These are phyloP conservation scores for Taiwanofungus camphoratus DNA, from an alignment of 1,284 basidiomycete genomes.

Conservation along the genomic window DNA sequence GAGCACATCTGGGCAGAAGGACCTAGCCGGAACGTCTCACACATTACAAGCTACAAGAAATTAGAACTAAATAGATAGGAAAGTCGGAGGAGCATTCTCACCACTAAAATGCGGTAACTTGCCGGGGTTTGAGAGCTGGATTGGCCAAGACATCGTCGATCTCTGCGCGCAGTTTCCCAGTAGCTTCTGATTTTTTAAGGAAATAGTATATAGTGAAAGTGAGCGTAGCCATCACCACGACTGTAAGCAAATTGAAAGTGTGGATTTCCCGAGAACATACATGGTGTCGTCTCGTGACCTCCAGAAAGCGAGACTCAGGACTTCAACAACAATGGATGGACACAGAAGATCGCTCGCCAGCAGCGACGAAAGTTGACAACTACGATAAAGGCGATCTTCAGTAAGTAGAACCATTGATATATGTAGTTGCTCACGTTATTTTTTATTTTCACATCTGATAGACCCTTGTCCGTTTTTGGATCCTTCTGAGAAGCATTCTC, in stretches of 20 bases:
- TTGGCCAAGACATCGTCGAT: constrained; percentile 38
- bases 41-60: constrained; percentile 33
- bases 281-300: constrained; percentile 47
- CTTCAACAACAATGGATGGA: neutral
- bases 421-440: constrained; percentile 32
- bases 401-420: neutral
- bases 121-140: constrained; percentile 33
- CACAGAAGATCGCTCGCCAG: constrained; percentile 26
- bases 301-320: neutral
- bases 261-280: constrained; percentile 11
- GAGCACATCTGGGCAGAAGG: constrained; percentile 36
- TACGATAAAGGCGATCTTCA: constrained; percentile 11
- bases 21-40: constrained; percentile 42
- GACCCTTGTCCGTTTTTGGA: constrained; percentile 38
- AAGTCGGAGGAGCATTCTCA: constrained; percentile 11
- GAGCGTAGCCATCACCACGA: constrained; percentile 26
- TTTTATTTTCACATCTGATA: constrained; percentile 40
- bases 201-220: constrained; percentile 39
- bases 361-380: constrained; percentile 51
- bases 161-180: constrained; percentile 41
- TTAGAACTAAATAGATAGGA: neutral
- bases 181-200: constrained; percentile 37
- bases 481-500: constrained; percentile 44
- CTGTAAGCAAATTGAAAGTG: neutral
- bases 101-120: constrained; percentile 40